Evolutionary conservation across 768 basidiomycete species (phyloP).

Genomic region (Naganishia randhawae): DNA sequence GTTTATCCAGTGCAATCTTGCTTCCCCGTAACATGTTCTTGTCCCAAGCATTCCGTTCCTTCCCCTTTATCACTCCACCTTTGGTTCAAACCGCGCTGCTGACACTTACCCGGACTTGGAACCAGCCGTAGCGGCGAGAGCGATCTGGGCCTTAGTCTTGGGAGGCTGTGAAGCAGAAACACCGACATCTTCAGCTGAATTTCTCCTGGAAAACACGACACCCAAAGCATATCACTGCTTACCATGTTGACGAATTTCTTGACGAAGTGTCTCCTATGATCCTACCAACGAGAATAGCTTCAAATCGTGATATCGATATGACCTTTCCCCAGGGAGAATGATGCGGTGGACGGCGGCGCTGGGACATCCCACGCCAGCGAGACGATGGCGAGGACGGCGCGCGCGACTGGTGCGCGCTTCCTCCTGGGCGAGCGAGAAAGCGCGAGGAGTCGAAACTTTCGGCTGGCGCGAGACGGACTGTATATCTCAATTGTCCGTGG

Average conservation of each 20-base stretch:
- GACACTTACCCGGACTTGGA: slow-evolving; percentile 50
- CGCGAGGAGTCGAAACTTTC: not conserved
- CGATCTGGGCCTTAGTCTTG: slow-evolving; percentile 50
- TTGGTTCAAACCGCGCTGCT: not conserved
- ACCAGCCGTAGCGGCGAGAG: slow-evolving; percentile 51
- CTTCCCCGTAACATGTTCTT: not conserved
- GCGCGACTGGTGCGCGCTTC: not conserved
- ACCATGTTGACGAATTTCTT: slow-evolving; percentile 25
- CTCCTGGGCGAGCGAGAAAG: not conserved
- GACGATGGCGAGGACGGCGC: not conserved
- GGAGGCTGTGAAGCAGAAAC: slow-evolving; percentile 34
- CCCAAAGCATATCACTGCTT: not conserved
- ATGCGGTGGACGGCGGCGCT: not conserved
- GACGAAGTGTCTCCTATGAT: slow-evolving; percentile 20
- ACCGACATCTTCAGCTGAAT: not conserved
- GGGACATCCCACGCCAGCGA: not conserved
- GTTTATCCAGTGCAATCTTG: not conserved
- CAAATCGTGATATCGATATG: slow-evolving; percentile 2
- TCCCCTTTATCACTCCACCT: not conserved
- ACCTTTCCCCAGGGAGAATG: not conserved
- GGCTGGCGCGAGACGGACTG: not conserved
- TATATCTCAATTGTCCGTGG: no score
- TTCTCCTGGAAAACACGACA: not conserved
- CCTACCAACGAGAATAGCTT: no score
- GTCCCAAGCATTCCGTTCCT: not conserved